Evolutionary conservation across 1,284 basidiomycete genomes (phyloP).

Genomic region (Chalciporus piperatoides): DNA sequence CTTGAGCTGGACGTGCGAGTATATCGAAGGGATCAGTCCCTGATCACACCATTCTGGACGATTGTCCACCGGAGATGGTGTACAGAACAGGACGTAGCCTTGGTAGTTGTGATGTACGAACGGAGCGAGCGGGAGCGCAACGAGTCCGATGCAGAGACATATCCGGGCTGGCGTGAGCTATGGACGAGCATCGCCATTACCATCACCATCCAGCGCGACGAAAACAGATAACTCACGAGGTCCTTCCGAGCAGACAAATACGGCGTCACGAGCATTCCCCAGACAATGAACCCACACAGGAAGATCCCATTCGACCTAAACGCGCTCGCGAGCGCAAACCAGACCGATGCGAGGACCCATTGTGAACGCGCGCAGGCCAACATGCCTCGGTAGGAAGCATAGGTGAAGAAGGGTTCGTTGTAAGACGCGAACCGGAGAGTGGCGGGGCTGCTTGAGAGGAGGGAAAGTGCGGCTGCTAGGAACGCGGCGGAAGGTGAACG

Average conservation of each 20-base stretch:
- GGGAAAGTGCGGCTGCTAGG: constrained; percentile 62
- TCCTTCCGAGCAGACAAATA: constrained; percentile 33
- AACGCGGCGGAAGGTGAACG: constrained; percentile 54
- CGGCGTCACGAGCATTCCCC: constrained; percentile 60
- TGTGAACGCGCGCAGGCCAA: constrained; percentile 47
- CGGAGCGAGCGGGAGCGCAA: constrained; percentile 52
- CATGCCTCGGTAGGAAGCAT: constrained; percentile 77
- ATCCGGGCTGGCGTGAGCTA: constrained; percentile 36
- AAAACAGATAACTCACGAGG: constrained; percentile 19
- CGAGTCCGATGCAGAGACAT: constrained; percentile 39
- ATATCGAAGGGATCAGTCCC: constrained; percentile 61
- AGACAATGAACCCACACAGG: constrained; percentile 70
- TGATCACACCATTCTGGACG: constrained; percentile 61
- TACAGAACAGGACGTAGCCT: constrained; percentile 69
- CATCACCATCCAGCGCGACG: neutral
- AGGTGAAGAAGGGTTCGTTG: constrained; percentile 84
- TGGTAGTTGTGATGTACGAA: constrained; percentile 68
- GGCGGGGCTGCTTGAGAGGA: constrained; percentile 79
- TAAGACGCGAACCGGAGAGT: constrained; percentile 72
- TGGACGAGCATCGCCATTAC: neutral
- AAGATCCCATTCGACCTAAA: constrained; percentile 86
- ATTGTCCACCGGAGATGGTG: neutral
- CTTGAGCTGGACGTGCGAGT: constrained; percentile 76
- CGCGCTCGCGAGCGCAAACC: constrained; percentile 61
- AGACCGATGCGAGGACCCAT: constrained; percentile 54